phyloP scores from a whole-genome alignment of 2,329 filamentous ascomycete genomes.

The Keithomyces neogunnii region DNA sequence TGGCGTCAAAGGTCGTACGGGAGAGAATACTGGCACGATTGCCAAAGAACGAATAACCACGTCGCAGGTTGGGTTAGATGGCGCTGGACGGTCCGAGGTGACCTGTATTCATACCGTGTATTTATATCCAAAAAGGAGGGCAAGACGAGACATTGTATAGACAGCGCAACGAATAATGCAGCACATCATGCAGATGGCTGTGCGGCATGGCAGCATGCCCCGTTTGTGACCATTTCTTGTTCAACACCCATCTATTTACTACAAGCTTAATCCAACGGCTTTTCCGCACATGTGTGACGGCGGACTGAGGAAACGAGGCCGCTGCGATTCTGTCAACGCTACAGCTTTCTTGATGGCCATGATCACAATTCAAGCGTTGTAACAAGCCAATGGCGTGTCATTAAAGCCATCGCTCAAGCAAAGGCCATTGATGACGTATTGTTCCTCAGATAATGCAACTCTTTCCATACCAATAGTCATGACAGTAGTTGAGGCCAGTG shows the following conservation, averaged over 20 bases:
- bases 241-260: background rate
- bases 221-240: background rate
- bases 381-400: too few relatives aligned
- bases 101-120: constrained; percentile 13
- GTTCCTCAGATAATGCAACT: too few relatives aligned
- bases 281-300: too few relatives aligned
- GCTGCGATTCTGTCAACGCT: too few relatives aligned
- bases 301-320: too few relatives aligned
- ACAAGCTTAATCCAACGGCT: too few relatives aligned
- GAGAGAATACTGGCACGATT: constrained; percentile 58
- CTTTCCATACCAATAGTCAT: too few relatives aligned
- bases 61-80: background rate
- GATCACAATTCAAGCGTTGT: too few relatives aligned
- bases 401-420: too few relatives aligned
- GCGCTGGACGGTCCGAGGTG: background rate
- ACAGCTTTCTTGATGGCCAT: too few relatives aligned
- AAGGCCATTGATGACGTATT: too few relatives aligned
- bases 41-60: constrained; percentile 7
- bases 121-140: constrained; percentile 10
- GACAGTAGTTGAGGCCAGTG: too few relatives aligned
- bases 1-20: constrained; percentile 65
- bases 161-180: background rate
- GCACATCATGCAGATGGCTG: background rate
- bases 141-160: constrained; percentile 10
- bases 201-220: background rate